Percentiles rank a stretch among this genome's conserved stretches.
Conservation (phyloP, 495 filamentous ascomycete genomes). For the Trichoderma parareesei region DNA sequence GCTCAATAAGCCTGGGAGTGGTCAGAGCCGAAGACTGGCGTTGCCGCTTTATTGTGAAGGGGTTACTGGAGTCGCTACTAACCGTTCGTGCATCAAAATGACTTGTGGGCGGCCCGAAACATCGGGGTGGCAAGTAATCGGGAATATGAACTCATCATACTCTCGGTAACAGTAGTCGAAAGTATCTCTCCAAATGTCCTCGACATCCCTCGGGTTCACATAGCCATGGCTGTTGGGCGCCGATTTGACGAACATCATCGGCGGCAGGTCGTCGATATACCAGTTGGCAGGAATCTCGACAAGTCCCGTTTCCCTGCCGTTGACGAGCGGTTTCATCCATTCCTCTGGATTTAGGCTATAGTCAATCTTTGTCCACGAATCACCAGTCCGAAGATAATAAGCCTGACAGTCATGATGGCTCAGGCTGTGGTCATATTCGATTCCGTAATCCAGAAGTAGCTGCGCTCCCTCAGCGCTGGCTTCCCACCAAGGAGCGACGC, state of each 20-base stretch:
- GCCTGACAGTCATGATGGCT: slow-evolving; percentile 48
- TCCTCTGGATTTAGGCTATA: slow-evolving; percentile 39
- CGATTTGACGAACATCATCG: slow-evolving; percentile 51
- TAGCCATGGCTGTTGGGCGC: slow-evolving; percentile 48
- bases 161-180: slow-evolving; percentile 56
- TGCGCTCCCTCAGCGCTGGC: slow-evolving; percentile 58
- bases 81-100: slow-evolving; percentile 45
- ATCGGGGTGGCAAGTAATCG: slow-evolving; percentile 54
- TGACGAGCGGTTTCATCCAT: slow-evolving; percentile 50
- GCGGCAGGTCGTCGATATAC: slow-evolving; percentile 50
- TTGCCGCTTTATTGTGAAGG: slow-evolving; percentile 14
- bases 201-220: slow-evolving; percentile 47
- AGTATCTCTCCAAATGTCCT: slow-evolving; percentile 50
- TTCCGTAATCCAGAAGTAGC: slow-evolving; percentile 57
- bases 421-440: slow-evolving; percentile 48
- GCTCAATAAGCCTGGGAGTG: slow-evolving; percentile 20
- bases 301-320: slow-evolving; percentile 37
- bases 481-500: slow-evolving; percentile 61
- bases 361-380: slow-evolving; percentile 43
- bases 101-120: slow-evolving; percentile 51
- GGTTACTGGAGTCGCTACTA: neutral
- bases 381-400: slow-evolving; percentile 45
- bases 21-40: too few relatives aligned
- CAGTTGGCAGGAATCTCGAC: slow-evolving; percentile 51
- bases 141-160: slow-evolving; percentile 54